Evolutionary conservation across 2,329 filamentous ascomycete genomes (phyloP).

Genomic region (Monosporascus sp.): DNA sequence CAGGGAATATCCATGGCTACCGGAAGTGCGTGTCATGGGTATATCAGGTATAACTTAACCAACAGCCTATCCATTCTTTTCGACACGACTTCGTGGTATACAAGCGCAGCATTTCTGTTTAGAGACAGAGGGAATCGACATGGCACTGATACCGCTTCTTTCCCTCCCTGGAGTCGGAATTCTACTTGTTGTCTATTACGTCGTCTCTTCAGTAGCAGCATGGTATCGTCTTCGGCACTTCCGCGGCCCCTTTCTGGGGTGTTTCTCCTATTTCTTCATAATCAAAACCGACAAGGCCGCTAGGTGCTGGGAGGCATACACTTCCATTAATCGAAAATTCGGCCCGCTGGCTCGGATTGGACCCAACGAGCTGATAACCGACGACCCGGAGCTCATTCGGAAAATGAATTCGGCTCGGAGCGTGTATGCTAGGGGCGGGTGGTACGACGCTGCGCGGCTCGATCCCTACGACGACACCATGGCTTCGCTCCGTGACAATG

Average conservation of each 20-base stretch:
- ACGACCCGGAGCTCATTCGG: slow-evolving; percentile 32
- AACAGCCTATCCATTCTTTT: no score
- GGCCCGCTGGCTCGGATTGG: slow-evolving; percentile 34
- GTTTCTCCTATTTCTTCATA: background rate
- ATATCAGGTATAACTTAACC: no score
- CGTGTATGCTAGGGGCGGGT: slow-evolving; percentile 11
- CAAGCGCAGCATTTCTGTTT: no score
- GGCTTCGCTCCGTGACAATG: slow-evolving; percentile 40
- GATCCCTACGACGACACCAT: slow-evolving; percentile 42
- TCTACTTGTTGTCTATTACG: background rate
- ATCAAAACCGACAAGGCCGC: background rate
- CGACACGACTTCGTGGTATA: no score
- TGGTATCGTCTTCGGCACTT: background rate
- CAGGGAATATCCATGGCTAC: no score
- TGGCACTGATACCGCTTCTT: background rate
- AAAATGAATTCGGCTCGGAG: slow-evolving; percentile 26
- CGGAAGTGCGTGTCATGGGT: no score
- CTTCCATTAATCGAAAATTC: slow-evolving; percentile 2
- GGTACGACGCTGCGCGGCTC: slow-evolving; percentile 11
- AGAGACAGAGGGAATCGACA: background rate
- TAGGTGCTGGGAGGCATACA: background rate
- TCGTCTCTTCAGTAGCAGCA: background rate
- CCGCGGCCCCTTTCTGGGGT: background rate
- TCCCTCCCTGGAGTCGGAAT: background rate
- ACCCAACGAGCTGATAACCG: slow-evolving; percentile 34